Percentiles rank a stretch among this genome's conserved stretches.
Conservation (phyloP, 192 early-diverging fungal species). For the Gamsiella multidivaricata region DNA sequence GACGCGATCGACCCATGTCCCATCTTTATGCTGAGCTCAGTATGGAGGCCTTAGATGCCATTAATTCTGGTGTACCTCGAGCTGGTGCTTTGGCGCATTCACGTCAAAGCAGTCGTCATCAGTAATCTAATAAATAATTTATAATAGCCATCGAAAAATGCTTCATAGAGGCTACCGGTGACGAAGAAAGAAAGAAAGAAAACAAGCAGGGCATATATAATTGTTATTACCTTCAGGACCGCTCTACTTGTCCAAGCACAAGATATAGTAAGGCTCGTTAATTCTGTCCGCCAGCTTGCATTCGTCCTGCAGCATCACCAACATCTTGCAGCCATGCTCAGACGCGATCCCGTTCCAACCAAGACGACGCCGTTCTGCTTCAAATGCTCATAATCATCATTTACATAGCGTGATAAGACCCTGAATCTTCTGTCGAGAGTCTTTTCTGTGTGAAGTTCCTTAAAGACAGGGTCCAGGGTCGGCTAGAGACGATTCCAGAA, state of each 20-base stretch:
- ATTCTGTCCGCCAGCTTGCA: constrained; percentile 7
- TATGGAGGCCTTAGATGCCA: constrained; percentile 37
- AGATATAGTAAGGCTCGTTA: constrained; percentile 14
- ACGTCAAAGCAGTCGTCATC: constrained; percentile 40
- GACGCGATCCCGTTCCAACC: constrained; percentile 1
- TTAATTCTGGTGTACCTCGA: constrained; percentile 28
- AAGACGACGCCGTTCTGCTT: neutral
- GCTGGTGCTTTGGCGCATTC: constrained; percentile 37
- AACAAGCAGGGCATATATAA: neutral
- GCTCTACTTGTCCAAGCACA: constrained; percentile 4
- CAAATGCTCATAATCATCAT: neutral
- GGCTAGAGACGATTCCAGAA: constrained; percentile 23
- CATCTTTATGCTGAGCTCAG: constrained; percentile 52
- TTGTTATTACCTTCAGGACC: too few species aligned
- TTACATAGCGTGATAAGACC: neutral
- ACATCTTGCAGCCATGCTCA: neutral
- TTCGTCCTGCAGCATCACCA: neutral
- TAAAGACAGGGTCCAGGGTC: neutral
- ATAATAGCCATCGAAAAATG: too few species aligned
- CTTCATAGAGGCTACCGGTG: too few species aligned
- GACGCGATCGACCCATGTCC: constrained; percentile 50
- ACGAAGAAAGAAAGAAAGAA: neutral
- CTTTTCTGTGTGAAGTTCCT: constrained; percentile 14
- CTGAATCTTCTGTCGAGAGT: constrained; percentile 8
- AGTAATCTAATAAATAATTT: constrained; percentile 2